Percentiles rank a stretch among this genome's conserved stretches.
These are phyloP conservation scores for Xenoacremonium recifei DNA, from an alignment of 2,329 filamentous ascomycete genomes.

Conservation along the genomic window DNA sequence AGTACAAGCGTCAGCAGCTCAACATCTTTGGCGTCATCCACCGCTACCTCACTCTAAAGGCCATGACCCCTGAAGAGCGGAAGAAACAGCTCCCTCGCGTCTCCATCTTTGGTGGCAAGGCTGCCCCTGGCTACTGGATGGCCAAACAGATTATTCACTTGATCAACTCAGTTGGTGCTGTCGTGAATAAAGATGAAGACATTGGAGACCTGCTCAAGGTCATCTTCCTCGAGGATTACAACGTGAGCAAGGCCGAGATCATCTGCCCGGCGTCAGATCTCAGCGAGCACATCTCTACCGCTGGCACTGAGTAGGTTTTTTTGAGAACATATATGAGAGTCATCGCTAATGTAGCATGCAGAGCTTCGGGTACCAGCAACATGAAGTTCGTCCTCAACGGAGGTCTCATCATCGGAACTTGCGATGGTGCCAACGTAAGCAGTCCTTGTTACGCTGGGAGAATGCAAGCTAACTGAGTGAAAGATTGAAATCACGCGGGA, in stretches of 20 bases:
- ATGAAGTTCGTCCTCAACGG: conserved; percentile 99
- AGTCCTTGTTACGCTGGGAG: neutral
- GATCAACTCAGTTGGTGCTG: conserved; percentile 84
- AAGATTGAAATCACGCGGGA: conserved; percentile 96
- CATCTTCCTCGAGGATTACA: conserved; percentile 96
- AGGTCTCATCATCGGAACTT: conserved; percentile 95
- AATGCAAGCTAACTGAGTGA: conserved; percentile 6
- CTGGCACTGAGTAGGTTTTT: conserved; percentile 74
- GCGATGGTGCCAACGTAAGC: conserved; percentile 93
- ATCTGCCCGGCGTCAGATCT: conserved; percentile 93
- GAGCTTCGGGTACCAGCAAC: conserved; percentile 83
- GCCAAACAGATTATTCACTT: conserved; percentile 98
- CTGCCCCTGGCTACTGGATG: conserved; percentile 99
- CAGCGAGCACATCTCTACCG: conserved; percentile 97
- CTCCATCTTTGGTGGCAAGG: conserved; percentile 96
- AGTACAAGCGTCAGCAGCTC: conserved; percentile 98
- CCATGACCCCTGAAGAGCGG: conserved; percentile 75
- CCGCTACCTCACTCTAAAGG: conserved; percentile 86
- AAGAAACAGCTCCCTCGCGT: conserved; percentile 87
- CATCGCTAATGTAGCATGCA: conserved; percentile 24
- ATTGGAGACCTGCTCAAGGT: conserved; percentile 95
- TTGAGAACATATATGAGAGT: neutral
- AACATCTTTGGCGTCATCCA: conserved; percentile 99
- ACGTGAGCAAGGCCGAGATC: conserved; percentile 98
- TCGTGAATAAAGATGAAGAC: conserved; percentile 90